phyloP scores from a whole-genome alignment of 495 filamentous ascomycete species.

The Talaromyces trachyspermus region DNA sequence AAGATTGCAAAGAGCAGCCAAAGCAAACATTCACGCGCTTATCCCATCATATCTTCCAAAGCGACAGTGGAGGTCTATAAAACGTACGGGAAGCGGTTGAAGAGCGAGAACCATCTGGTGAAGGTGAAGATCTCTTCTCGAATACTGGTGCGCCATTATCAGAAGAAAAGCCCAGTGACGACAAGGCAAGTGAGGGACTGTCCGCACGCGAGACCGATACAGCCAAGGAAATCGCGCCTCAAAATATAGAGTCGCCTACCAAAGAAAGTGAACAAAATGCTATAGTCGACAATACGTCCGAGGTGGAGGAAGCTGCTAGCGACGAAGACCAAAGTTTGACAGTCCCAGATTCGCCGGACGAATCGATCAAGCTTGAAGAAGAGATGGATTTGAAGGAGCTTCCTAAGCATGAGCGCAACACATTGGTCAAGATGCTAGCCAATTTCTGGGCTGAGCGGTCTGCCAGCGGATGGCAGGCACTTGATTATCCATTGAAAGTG shows the following conservation, averaged over 20 bases:
- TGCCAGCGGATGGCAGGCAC: slow-evolving; percentile 86
- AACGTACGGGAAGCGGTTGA: slow-evolving; percentile 89
- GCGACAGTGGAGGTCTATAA: slow-evolving; percentile 94
- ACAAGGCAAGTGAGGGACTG: slow-evolving; percentile 23
- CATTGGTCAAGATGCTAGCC: slow-evolving; percentile 86
- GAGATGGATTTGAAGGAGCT: slow-evolving; percentile 61
- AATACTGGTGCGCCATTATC: slow-evolving; percentile 21
- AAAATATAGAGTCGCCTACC: slow-evolving; percentile 28
- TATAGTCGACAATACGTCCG: slow-evolving; percentile 52
- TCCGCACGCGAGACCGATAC: slow-evolving; percentile 17
- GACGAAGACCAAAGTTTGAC: slow-evolving; percentile 63
- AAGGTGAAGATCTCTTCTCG: slow-evolving; percentile 40
- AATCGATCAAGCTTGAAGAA: slow-evolving; percentile 53
- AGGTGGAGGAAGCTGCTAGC: slow-evolving; percentile 53
- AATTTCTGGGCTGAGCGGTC: slow-evolving; percentile 99
- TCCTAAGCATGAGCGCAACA: slow-evolving; percentile 83
- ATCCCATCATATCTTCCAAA: slow-evolving; percentile 85
- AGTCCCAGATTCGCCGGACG: slow-evolving; percentile 58
- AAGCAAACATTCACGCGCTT: slow-evolving; percentile 73
- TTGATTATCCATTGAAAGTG: slow-evolving; percentile 85
- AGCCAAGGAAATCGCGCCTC: slow-evolving; percentile 11
- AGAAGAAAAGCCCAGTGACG: slow-evolving; percentile 19
- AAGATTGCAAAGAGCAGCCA: slow-evolving; percentile 72
- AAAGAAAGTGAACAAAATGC: slow-evolving; percentile 44
- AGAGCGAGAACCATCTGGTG: slow-evolving; percentile 68